These are phyloP conservation scores for Apiospora marii DNA, from an alignment of 2,329 filamentous ascomycete genomes.

Conservation along the genomic window DNA sequence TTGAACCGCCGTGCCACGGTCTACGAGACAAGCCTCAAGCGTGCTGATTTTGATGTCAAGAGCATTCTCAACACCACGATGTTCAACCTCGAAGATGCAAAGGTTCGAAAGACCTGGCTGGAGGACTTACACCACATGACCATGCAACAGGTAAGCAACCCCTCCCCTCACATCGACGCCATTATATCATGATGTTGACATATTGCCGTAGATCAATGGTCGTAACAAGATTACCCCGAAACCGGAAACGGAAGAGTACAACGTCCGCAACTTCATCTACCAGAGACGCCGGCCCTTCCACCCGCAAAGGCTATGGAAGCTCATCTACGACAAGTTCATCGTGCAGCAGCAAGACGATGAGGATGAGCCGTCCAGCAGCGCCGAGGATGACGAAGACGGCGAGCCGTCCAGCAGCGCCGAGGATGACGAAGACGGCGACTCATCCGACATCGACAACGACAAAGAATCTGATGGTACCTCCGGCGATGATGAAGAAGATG, in stretches of 20 bases:
- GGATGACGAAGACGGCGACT: constrained; percentile 38
- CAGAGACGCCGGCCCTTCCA: constrained; percentile 63
- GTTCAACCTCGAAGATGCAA: constrained; percentile 71
- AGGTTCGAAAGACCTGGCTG: constrained; percentile 73
- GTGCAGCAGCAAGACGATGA: constrained; percentile 53
- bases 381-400: constrained; percentile 34
- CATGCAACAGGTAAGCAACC: constrained; percentile 60
- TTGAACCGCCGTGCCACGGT: constrained; percentile 74
- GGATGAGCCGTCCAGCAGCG: constrained; percentile 33
- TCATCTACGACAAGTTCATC: constrained; percentile 58
- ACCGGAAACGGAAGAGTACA: constrained; percentile 77
- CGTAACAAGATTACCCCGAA: constrained; percentile 66
- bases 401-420: constrained; percentile 31
- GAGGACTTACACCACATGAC: constrained; percentile 75
- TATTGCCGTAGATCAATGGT: constrained; percentile 47
- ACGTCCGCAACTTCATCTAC: constrained; percentile 76
- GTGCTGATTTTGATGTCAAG: constrained; percentile 59
- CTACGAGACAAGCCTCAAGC: constrained; percentile 65
- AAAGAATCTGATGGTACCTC: constrained; percentile 30
- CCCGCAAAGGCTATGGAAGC: constrained; percentile 53
- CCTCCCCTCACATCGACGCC: not conserved
- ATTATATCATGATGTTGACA: not conserved
- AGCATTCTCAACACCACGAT: constrained; percentile 71
- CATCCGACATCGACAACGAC: constrained; percentile 39
- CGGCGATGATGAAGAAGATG: constrained; percentile 29